Evolutionary conservation across 2,329 filamentous ascomycete species (phyloP).

Genomic region (Metarhizium anisopliae): DNA sequence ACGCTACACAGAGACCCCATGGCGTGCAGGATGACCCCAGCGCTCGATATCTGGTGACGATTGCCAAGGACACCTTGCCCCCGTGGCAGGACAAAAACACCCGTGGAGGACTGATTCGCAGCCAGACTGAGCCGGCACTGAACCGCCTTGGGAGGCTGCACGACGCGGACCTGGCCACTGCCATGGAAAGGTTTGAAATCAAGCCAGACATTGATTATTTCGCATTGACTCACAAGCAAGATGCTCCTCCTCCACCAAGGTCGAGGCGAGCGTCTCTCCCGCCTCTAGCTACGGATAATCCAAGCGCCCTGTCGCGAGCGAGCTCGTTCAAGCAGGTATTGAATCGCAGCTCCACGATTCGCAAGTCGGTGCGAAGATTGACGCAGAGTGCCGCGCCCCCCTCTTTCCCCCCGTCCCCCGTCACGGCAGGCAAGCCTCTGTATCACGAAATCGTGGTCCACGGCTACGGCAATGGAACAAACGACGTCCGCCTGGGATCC

Average conservation of each 20-base stretch:
- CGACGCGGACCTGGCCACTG: conserved; percentile 7
- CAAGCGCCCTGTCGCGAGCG: conserved; percentile 14
- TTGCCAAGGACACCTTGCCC: conserved; percentile 32
- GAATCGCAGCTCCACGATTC: conserved; percentile 23
- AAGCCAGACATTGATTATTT: conserved; percentile 50
- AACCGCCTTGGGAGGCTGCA: conserved; percentile 7
- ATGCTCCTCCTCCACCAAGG: conserved; percentile 4
- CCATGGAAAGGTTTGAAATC: conserved; percentile 28
- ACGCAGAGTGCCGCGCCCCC: conserved; percentile 13
- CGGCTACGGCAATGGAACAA: conserved; percentile 46
- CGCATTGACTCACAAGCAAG: conserved; percentile 29
- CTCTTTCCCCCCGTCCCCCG: conserved; percentile 8
- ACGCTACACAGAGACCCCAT: conserved; percentile 50
- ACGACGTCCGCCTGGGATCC: conserved; percentile 22
- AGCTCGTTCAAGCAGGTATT: conserved; percentile 21
- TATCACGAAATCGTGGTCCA: conserved; percentile 45
- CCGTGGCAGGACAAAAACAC: conserved; percentile 33
- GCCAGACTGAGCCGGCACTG: conserved; percentile 18
- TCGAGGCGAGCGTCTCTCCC: conserved; percentile 2
- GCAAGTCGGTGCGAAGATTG: conserved; percentile 24
- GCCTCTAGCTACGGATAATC: conserved; percentile 4
- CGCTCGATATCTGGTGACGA: conserved; percentile 47
- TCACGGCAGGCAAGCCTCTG: conserved; percentile 10
- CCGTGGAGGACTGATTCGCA: conserved; percentile 17
- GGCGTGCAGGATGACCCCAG: conserved; percentile 50